Conservation (phyloP, 169 alveolate genomes). For the Besnoitia besnoiti region DNA sequence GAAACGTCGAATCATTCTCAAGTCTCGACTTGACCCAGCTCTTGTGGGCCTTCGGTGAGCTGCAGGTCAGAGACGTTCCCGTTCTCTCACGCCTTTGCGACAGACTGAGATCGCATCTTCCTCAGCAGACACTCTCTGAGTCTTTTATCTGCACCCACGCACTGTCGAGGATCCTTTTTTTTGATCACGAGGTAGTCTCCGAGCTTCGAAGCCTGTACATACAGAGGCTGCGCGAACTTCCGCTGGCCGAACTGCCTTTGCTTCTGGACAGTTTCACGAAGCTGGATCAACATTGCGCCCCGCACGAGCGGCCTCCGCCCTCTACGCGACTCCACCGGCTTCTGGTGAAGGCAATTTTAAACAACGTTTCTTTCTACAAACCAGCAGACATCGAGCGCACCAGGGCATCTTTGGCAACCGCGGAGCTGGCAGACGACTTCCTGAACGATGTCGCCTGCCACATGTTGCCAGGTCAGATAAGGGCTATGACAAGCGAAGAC, state of each 20-base stretch:
- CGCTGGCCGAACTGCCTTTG: constrained; percentile 57
- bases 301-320: neutral
- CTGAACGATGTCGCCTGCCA: neutral
- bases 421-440: constrained; percentile 10
- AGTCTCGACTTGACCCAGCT: constrained; percentile 56
- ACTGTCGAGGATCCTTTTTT: constrained; percentile 35
- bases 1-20: constrained; percentile 35
- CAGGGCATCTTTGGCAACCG: neutral
- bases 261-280: constrained; percentile 48
- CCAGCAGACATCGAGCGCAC: constrained; percentile 1
- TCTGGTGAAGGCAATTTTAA: neutral
- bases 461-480: neutral
- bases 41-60: constrained; percentile 49
- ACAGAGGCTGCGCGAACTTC: constrained; percentile 37
- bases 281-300: constrained; percentile 40
- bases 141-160: constrained; percentile 47
- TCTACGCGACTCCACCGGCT: neutral
- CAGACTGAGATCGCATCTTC: constrained; percentile 11
- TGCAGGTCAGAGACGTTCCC: neutral
- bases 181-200: constrained; percentile 50
- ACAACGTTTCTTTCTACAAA: neutral
- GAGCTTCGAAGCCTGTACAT: constrained; percentile 25
- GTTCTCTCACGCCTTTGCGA: constrained; percentile 53
- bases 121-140: constrained; percentile 47
- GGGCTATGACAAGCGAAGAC: neutral